Percentiles rank a stretch among this genome's conserved stretches.
Conservation (phyloP, 805 yeast genomes). For the Pachysolen tannophilus region DNA sequence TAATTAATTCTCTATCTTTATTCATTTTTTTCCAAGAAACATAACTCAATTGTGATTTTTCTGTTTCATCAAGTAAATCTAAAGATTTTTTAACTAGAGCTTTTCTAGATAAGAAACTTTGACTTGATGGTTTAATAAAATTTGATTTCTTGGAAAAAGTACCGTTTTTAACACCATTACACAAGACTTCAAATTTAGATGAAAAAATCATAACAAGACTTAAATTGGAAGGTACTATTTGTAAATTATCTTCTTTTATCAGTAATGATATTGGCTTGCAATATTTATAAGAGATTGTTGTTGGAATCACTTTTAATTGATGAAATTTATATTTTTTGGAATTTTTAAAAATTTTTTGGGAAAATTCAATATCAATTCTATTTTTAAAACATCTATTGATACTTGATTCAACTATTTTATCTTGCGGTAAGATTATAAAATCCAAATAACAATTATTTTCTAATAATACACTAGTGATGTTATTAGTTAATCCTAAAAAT, state of each 20-base stretch:
- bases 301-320: constrained; percentile 12
- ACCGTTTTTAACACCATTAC: constrained; percentile 59
- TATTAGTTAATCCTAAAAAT: constrained; percentile 42
- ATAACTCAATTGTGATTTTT: neutral
- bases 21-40: constrained; percentile 8
- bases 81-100: constrained; percentile 14
- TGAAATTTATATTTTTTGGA: constrained; percentile 1
- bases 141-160: constrained; percentile 32
- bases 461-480: constrained; percentile 29
- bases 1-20: constrained; percentile 20
- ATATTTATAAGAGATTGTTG: constrained; percentile 2
- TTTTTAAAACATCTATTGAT: constrained; percentile 34
- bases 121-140: constrained; percentile 34
- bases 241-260: constrained; percentile 35
- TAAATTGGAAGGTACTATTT: constrained; percentile 19
- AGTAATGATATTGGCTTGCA: too few relatives aligned
- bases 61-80: neutral
- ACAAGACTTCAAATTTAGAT: constrained; percentile 29
- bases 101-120: constrained; percentile 11
- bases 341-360: constrained; percentile 10
- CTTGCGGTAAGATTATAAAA: constrained; percentile 40
- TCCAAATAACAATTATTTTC: constrained; percentile 29
- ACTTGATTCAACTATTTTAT: constrained; percentile 20
- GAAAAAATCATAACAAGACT: constrained; percentile 21
- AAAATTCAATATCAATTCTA: constrained; percentile 10